These are phyloP conservation scores for Brettanomyces naardenensis DNA, from an alignment of 805 yeast genomes.

Conservation along the genomic window DNA sequence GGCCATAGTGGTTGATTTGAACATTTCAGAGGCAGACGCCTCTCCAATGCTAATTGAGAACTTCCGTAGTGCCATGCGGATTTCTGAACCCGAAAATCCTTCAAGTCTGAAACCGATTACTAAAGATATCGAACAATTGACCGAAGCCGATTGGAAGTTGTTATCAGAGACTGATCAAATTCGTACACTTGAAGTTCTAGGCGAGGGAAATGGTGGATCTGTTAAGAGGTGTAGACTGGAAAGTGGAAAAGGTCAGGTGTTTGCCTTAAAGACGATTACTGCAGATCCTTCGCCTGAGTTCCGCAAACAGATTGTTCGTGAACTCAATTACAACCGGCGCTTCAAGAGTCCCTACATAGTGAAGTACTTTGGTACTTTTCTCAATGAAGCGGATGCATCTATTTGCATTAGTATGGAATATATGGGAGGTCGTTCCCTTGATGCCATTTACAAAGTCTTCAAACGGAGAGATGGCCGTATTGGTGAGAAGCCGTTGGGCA, in stretches of 20 bases:
- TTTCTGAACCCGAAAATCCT: neutral
- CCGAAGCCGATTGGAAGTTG: conserved; percentile 68
- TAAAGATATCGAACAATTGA: conserved; percentile 18
- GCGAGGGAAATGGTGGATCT: conserved; percentile 94
- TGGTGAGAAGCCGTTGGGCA: conserved; percentile 88
- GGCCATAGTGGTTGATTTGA: conserved; percentile 1
- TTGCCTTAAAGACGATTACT: conserved; percentile 75
- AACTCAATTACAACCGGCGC: conserved; percentile 77
- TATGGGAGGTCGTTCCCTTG: conserved; percentile 90
- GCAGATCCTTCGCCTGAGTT: conserved; percentile 78
- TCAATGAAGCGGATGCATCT: conserved; percentile 66
- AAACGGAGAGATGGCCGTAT: conserved; percentile 72
- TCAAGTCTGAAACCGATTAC: neutral
- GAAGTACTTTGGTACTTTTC: conserved; percentile 85
- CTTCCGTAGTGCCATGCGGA: neutral
- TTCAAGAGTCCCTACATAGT: conserved; percentile 84
- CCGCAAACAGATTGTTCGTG: conserved; percentile 86
- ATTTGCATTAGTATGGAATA: conserved; percentile 96
- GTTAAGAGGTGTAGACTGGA: conserved; percentile 71
- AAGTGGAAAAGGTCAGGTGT: conserved; percentile 47
- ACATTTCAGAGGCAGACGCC: neutral
- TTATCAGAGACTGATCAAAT: conserved; percentile 55
- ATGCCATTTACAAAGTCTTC: conserved; percentile 80
- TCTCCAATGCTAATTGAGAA: conserved; percentile 1
- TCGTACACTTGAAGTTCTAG: conserved; percentile 60